phyloP scores from a whole-genome alignment of 805 yeast genomes.

The Yamadazyma olivae region DNA sequence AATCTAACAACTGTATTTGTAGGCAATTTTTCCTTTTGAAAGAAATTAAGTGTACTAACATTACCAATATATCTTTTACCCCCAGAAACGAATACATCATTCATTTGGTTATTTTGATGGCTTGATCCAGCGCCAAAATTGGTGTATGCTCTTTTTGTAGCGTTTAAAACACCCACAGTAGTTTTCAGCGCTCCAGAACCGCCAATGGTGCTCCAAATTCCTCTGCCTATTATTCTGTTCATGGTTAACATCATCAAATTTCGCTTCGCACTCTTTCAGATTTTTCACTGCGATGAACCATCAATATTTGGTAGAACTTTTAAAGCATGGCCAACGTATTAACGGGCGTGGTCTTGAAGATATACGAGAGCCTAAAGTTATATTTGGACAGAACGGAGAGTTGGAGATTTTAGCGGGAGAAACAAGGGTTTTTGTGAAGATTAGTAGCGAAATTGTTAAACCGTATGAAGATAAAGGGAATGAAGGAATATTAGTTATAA shows the following conservation, averaged over 20 bases:
- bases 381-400: constrained; percentile 52
- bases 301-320: constrained; percentile 57
- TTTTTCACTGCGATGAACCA: constrained; percentile 26
- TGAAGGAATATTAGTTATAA: constrained; percentile 83
- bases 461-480: constrained; percentile 92
- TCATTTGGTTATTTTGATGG: too few relatives aligned
- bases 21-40: constrained; percentile 65
- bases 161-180: too few relatives aligned
- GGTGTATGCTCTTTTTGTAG: too few relatives aligned
- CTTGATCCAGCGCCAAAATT: too few relatives aligned
- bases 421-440: constrained; percentile 65
- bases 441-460: constrained; percentile 69
- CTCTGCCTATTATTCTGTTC: too few relatives aligned
- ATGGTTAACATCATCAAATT: too few relatives aligned
- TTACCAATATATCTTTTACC: background rate
- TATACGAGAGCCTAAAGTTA: constrained; percentile 58
- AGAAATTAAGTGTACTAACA: constrained; percentile 40
- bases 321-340: constrained; percentile 58
- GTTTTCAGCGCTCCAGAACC: too few relatives aligned
- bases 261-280: too few relatives aligned
- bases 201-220: too few relatives aligned
- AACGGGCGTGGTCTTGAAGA: constrained; percentile 69
- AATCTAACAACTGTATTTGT: constrained; percentile 71
- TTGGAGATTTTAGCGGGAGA: constrained; percentile 76
- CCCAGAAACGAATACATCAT: too few relatives aligned